Evolutionary conservation across 2,329 filamentous ascomycete species (phyloP), one percentile per base, ranked within the genome.

Genomic region (Penicillium hesseltinei): DNA sequence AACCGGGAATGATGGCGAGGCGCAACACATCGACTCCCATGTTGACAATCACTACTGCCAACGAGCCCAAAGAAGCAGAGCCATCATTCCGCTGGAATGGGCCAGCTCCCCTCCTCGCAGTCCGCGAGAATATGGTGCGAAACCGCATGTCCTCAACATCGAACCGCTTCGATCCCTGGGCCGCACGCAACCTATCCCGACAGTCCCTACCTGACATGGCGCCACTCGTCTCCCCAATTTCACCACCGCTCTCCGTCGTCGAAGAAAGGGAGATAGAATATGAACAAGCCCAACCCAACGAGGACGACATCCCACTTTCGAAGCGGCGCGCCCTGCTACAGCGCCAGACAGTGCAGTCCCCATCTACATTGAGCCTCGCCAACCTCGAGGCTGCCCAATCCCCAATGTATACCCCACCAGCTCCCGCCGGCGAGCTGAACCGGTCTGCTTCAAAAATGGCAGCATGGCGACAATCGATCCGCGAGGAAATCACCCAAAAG

Each of bases 301-400:
- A 81, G 1, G 90, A 92, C 59, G 84, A 92, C 55, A 80, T 93
- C 63, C 87, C 90, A 0, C 80, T 94, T 19, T 88, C 85, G 42
- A 84, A 89, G 65, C 86, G 89, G 43, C 82, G 82, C 54, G 76
- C 83, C 45, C 72, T 89, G 29, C 84, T 89, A 54, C 75, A 76
- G n/a, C 84, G 83, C 33, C 81, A 83, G 42, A 80, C 71, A 61
- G 82, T 62, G 55, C 55, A 60, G 51, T 62, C 73, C 1, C 57
- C 73, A 84, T 76, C 84, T 80, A 15, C 82, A 83, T 66, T 82
- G 83, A 70, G 83, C 82, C 33, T 56, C 2, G 58, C 61, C 17
- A 57, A 57, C 21, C 25, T 59, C 15, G 59, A 66, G n/a, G 54
- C 29, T 15, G 15, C 29, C 21, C 35, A n/a, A 23, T 47, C 8